Conservation (phyloP, 2,329 filamentous ascomycete species). For the Colletotrichum abscissum region DNA sequence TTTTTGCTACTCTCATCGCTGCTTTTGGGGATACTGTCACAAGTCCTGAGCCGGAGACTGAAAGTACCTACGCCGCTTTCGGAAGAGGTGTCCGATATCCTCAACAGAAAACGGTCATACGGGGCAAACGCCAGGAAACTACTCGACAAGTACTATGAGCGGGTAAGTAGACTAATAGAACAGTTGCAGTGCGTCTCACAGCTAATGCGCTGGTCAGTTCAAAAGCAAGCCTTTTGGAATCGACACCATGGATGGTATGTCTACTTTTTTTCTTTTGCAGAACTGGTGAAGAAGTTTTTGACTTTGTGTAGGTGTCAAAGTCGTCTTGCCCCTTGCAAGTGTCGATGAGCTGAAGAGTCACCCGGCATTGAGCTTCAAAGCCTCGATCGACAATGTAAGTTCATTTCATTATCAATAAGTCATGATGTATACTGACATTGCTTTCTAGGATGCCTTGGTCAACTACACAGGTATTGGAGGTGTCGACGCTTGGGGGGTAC, state of each 20-base stretch:
- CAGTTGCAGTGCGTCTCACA: too few relatives aligned
- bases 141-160: too few relatives aligned
- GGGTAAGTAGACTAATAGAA: too few relatives aligned
- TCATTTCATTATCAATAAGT: slow-evolving; percentile 39
- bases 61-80: slow-evolving; percentile 8
- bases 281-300: background rate
- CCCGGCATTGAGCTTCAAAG: slow-evolving; percentile 10
- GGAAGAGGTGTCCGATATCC: background rate
- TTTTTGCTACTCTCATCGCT: background rate
- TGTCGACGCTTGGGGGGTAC: too few relatives aligned
- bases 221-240: background rate
- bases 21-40: background rate
- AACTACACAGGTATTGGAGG: too few relatives aligned
- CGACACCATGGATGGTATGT: slow-evolving; percentile 8
- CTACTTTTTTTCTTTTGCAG: background rate
- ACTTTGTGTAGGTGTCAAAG: background rate
- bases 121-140: too few relatives aligned
- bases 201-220: too few relatives aligned
- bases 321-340: background rate
- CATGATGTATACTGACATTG: too few relatives aligned
- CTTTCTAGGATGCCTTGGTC: too few relatives aligned
- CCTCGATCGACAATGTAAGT: slow-evolving; percentile 9
- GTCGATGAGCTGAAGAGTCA: slow-evolving; percentile 7
- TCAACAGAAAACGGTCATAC: background rate
- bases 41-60: background rate